phyloP scores from a whole-genome alignment of 768 basidiomycete genomes.

The Erythrobasidium yunnanense region DNA sequence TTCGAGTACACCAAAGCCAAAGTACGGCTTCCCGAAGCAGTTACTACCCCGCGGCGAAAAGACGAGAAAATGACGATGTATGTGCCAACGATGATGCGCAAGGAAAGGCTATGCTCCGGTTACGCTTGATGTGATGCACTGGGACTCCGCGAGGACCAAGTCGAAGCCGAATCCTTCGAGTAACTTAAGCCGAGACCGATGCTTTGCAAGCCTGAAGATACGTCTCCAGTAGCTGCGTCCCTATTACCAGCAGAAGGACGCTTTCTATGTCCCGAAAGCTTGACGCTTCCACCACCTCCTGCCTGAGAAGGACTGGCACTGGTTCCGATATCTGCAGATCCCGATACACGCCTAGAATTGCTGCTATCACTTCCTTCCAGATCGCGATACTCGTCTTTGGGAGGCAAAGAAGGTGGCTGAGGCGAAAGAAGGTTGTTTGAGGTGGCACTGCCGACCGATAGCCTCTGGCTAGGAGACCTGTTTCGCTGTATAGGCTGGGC shows the following conservation, averaged over 20 bases:
- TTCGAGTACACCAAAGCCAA: too few species aligned
- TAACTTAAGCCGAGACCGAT: conserved; percentile 16
- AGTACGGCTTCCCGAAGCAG: too few species aligned
- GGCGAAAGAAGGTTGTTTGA: conserved; percentile 32
- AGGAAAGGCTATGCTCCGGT: too few species aligned
- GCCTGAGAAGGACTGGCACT: background rate
- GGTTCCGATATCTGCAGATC: conserved; percentile 58
- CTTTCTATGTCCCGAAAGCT: conserved; percentile 5
- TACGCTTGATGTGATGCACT: background rate
- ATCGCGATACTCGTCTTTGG: conserved; percentile 51
- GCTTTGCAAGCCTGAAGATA: background rate
- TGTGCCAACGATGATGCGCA: too few species aligned
- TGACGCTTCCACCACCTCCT: background rate
- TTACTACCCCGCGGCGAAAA: too few species aligned
- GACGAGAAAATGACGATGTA: too few species aligned
- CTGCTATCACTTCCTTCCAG: conserved; percentile 69
- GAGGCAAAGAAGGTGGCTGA: conserved; percentile 38
- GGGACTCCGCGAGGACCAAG: conserved; percentile 2
- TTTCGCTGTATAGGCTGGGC: conserved; percentile 16
- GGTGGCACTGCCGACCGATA: background rate
- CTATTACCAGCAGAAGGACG: background rate
- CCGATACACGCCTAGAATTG: conserved; percentile 51
- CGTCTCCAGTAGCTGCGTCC: background rate
- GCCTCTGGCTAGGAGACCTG: conserved; percentile 35
- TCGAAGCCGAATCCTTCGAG: conserved; percentile 7